Evolutionary conservation across 805 yeast species (phyloP).

Genomic region (Candida namnaoensis): DNA sequence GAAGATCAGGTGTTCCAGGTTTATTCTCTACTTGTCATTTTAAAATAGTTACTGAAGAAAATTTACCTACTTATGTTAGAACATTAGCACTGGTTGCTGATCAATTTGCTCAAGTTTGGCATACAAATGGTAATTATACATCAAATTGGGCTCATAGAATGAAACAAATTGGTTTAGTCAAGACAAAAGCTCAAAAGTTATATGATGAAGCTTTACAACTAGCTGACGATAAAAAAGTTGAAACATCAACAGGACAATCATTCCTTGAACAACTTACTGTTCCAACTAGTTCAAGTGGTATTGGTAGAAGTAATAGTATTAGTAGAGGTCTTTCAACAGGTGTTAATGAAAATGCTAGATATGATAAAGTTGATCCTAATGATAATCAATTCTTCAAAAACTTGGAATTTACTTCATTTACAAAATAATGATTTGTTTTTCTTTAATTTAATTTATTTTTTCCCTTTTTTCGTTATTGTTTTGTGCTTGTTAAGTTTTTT

Average conservation of each 20-base stretch:
- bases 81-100: conserved; percentile 58
- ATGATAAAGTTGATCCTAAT: conserved; percentile 12
- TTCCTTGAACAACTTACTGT: conserved; percentile 13
- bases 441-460: no score
- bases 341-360: conserved; percentile 6
- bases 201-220: conserved; percentile 5
- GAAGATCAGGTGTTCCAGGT: conserved; percentile 68
- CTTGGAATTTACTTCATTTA: conserved; percentile 18
- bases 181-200: conserved; percentile 18
- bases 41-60: conserved; percentile 54
- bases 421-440: conserved; percentile 5
- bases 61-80: conserved; percentile 56
- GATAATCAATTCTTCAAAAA: conserved; percentile 17
- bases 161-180: conserved; percentile 37
- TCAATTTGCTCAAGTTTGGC: conserved; percentile 73
- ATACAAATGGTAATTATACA: conserved; percentile 43
- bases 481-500: no score
- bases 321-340: conserved; percentile 3
- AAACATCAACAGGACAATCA: conserved; percentile 12
- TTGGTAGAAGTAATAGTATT: conserved; percentile 8
- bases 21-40: conserved; percentile 69
- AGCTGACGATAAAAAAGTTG: conserved; percentile 2
- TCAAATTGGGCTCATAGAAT: conserved; percentile 65
- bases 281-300: not conserved
- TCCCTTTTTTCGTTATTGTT: no score